Evolutionary conservation across 2,329 filamentous ascomycete genomes (phyloP), one percentile per base, ranked within the genome.

Genomic region (Tolypocladium ovalisporum): DNA sequence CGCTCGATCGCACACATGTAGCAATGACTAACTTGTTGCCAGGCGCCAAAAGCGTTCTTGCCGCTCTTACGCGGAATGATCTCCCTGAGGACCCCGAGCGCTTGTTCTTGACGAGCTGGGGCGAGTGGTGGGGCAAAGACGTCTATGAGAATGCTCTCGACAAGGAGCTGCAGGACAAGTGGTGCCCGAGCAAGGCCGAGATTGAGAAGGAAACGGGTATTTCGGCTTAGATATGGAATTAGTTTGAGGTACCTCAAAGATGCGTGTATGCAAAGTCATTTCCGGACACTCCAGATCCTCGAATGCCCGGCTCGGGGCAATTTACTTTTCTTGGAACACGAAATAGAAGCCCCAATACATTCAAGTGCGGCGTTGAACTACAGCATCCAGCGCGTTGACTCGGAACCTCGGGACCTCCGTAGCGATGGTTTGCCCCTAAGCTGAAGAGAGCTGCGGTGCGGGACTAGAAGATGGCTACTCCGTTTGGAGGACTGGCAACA

Each of bases 101-200:
- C 54, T 78, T 82, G 56, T 81, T 82, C 65, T 62, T 82, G 52
- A 81, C 78, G 0, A 80, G 78, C 62, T 81, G 78, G 79, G 79
- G 79, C 1, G 78, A 82, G 68, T 82, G 78, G 78, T 82, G 79
- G 78, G 63, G 69, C 17, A 79, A 73, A 64, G 69, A 74, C 4
- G 69, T 75, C 2, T 75, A 75, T 55, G 69, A 62, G 15, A 66
- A 69, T 56, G 68, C 69, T 1, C 66, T 79, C 3, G 76, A 82
- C 55, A 73, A 74, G 67, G 60, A 62, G 1, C 68, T 82, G 3
- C 79, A 81, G 68, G 72, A 81, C 42, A 79, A 77, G 63, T 82
- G 78, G 78, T 76, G 67, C 29, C 75, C 75, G 0, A 73, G 70
- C 53, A 73, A 74, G 64, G 75, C 79, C 47, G 67, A 76, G 35